These are phyloP conservation scores for Peniophora sp. DNA, from an alignment of 1,284 basidiomycete genomes.

Conservation along the genomic window DNA sequence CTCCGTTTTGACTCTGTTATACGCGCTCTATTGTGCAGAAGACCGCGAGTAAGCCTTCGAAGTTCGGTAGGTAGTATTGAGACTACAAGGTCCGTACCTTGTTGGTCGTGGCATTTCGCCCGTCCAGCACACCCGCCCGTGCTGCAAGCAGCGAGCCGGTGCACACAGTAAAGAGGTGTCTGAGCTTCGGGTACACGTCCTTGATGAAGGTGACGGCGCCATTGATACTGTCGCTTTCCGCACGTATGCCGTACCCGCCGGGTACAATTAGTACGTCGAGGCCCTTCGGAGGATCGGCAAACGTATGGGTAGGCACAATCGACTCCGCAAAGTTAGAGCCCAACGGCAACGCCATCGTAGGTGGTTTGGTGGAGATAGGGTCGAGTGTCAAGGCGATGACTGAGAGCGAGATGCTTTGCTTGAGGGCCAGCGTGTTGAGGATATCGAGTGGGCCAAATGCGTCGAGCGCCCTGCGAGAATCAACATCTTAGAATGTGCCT, in stretches of 20 bases:
- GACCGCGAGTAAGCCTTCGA: slow-evolving; percentile 2
- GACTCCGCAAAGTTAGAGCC: slow-evolving; percentile 23
- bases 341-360: slow-evolving; percentile 14
- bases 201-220: slow-evolving; percentile 23
- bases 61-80: too few species aligned
- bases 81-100: slow-evolving; percentile 23
- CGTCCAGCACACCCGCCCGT: slow-evolving; percentile 31
- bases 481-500: too few species aligned
- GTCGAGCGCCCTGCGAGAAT: slow-evolving; percentile 20
- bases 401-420: slow-evolving; percentile 23
- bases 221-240: slow-evolving; percentile 15
- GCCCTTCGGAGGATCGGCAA: slow-evolving; percentile 27
- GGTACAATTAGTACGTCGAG: slow-evolving; percentile 38
- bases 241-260: slow-evolving; percentile 27
- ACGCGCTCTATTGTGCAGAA: too few species aligned
- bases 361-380: slow-evolving; percentile 11
- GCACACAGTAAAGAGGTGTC: slow-evolving; percentile 38
- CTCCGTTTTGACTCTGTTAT: slow-evolving; percentile 12
- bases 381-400: slow-evolving; percentile 10
- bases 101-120: slow-evolving; percentile 34
- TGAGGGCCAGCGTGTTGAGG: slow-evolving; percentile 27
- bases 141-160: slow-evolving; percentile 34
- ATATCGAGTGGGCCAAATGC: slow-evolving; percentile 36
- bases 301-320: slow-evolving; percentile 33
- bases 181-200: slow-evolving; percentile 25